phyloP scores from a whole-genome alignment of 2,329 filamentous ascomycete species.

The Harringtonia aguacate region DNA sequence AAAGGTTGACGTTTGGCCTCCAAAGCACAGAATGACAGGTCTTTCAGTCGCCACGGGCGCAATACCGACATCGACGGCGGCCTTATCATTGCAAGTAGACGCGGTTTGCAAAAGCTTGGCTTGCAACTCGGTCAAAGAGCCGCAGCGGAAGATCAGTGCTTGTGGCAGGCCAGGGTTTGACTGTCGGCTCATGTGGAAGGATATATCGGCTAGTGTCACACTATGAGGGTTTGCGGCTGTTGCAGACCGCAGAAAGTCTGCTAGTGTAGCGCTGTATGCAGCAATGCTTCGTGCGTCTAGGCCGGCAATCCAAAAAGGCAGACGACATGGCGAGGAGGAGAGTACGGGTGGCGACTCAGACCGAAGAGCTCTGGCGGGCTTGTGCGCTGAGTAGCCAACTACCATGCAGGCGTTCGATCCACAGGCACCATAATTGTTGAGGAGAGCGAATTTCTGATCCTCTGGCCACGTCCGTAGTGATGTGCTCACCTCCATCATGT shows the following conservation, averaged over 20 bases:
- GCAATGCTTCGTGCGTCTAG: constrained; percentile 4
- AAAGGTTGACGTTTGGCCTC: constrained; percentile 19
- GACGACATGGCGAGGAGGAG: neutral
- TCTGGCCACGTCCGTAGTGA: constrained; percentile 12
- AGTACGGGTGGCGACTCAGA: neutral
- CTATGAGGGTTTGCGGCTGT: no score
- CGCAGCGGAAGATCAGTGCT: constrained; percentile 16
- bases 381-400: constrained; percentile 6
- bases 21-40: constrained; percentile 26
- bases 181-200: constrained; percentile 21
- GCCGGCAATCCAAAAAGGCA: constrained; percentile 4
- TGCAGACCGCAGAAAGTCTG: neutral
- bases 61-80: neutral
- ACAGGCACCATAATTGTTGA: constrained; percentile 27
- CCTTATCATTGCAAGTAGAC: neutral
- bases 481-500: constrained; percentile 14
- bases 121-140: constrained; percentile 17
- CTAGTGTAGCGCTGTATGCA: neutral
- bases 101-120: constrained; percentile 10
- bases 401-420: constrained; percentile 19
- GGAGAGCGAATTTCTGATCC: constrained; percentile 10
- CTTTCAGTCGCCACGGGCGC: constrained; percentile 6
- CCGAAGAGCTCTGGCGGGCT: neutral
- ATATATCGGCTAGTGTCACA: constrained; percentile 18
- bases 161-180: constrained; percentile 16